Evolutionary conservation across 306 rosid genomes (phyloP).

Genomic region (Macrotyloma uniflorum): DNA sequence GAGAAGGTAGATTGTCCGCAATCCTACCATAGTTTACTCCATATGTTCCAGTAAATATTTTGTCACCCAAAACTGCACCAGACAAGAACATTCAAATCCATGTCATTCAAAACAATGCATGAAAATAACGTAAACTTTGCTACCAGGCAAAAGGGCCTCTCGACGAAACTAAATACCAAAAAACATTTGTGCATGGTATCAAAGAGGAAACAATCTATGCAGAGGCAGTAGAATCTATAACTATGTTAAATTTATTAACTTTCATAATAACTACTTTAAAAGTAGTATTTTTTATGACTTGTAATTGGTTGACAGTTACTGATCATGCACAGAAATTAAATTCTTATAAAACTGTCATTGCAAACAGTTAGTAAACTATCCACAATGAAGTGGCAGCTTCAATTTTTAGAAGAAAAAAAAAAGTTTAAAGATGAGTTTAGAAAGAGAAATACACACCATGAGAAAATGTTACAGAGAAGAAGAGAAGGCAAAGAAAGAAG

Average conservation of each 20-base stretch:
- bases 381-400: not conserved
- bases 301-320: not conserved
- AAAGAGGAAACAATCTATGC: too few species aligned
- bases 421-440: not conserved
- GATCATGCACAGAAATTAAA: not conserved
- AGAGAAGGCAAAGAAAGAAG: conserved; percentile 49
- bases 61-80: conserved; percentile 43
- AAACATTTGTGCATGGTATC: not conserved
- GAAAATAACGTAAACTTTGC: not conserved
- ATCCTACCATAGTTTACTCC: conserved; percentile 89
- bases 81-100: not conserved
- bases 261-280: not conserved
- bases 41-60: conserved; percentile 70
- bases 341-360: not conserved
- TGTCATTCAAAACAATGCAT: not conserved
- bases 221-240: too few species aligned
- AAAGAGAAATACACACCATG: conserved; percentile 50
- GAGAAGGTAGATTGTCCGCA: conserved; percentile 82
- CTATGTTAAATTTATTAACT: too few species aligned
- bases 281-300: not conserved
- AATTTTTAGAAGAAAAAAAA: not conserved
- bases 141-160: not conserved
- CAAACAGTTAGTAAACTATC: not conserved
- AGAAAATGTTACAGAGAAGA: conserved; percentile 51
- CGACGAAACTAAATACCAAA: not conserved